Conservation (phyloP, 2,329 filamentous ascomycete species). For the Pestalotiopsis sp. region DNA sequence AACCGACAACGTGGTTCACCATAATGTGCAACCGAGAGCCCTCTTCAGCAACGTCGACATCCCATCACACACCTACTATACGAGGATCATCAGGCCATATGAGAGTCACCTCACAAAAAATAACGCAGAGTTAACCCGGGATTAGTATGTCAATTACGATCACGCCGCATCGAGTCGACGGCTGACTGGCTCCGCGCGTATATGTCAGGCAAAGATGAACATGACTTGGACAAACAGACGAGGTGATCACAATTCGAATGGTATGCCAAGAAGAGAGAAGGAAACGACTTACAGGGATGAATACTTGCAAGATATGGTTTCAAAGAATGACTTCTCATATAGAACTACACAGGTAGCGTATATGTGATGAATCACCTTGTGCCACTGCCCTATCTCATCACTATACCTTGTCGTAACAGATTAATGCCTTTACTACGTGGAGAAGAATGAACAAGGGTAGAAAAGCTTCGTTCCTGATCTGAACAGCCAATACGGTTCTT, state of each 20-base stretch:
- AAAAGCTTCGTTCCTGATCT: not conserved
- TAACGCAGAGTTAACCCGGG: not conserved
- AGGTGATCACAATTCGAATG: not conserved
- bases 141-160: not conserved
- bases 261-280: not conserved
- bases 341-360: not conserved
- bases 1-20: not conserved
- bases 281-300: not conserved
- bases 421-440: not conserved
- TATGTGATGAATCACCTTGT: not conserved
- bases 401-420: not conserved
- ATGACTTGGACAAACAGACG: not conserved
- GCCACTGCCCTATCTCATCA: not conserved
- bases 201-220: not conserved
- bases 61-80: not conserved
- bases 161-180: not conserved
- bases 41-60: not conserved
- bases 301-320: not conserved
- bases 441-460: not conserved
- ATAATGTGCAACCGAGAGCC: not conserved
- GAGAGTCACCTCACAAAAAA: not conserved
- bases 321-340: not conserved
- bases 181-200: not conserved
- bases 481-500: not conserved
- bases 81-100: not conserved